These are phyloP conservation scores for Xerocomus minutiporus DNA, from an alignment of 1,284 basidiomycete species.

Conservation along the genomic window DNA sequence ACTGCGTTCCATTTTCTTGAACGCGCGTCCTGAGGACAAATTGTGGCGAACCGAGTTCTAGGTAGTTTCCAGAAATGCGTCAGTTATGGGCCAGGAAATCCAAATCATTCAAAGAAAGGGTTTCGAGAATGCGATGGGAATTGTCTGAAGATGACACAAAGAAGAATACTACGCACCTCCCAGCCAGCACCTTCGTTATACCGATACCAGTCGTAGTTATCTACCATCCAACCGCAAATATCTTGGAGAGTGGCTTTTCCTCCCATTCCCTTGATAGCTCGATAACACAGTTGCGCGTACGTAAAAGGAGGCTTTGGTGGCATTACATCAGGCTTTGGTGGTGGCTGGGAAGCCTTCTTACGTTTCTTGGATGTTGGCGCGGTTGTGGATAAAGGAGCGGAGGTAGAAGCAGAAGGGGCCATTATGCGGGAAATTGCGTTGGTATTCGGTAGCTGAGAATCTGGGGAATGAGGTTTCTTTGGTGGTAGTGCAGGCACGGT, in stretches of 20 bases:
- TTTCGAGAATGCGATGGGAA: not conserved
- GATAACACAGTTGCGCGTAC: constrained; percentile 75
- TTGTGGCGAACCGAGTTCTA: constrained; percentile 92
- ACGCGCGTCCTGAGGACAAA: constrained; percentile 82
- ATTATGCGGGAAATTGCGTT: constrained; percentile 55
- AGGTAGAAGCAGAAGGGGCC: constrained; percentile 24
- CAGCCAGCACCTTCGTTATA: constrained; percentile 76
- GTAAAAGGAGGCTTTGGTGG: constrained; percentile 75
- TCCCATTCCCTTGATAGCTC: constrained; percentile 71
- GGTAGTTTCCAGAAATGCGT: constrained; percentile 9
- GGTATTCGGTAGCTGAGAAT: constrained; percentile 54
- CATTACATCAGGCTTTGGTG: constrained; percentile 66
- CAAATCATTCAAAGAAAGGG: not conserved
- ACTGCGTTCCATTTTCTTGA: constrained; percentile 80
- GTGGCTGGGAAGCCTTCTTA: constrained; percentile 54
- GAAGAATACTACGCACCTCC: constrained; percentile 58
- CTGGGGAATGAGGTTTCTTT: constrained; percentile 38
- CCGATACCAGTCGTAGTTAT: constrained; percentile 85
- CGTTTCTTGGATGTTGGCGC: constrained; percentile 55
- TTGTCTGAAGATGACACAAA: not conserved
- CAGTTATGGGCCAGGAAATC: constrained; percentile 14
- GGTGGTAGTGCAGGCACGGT: constrained; percentile 31
- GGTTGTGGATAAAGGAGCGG: constrained; percentile 5
- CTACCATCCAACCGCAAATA: constrained; percentile 88
- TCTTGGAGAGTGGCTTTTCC: constrained; percentile 89